Evolutionary conservation across 768 basidiomycete genomes (phyloP).

Genomic region (Podaxis pistillaris): DNA sequence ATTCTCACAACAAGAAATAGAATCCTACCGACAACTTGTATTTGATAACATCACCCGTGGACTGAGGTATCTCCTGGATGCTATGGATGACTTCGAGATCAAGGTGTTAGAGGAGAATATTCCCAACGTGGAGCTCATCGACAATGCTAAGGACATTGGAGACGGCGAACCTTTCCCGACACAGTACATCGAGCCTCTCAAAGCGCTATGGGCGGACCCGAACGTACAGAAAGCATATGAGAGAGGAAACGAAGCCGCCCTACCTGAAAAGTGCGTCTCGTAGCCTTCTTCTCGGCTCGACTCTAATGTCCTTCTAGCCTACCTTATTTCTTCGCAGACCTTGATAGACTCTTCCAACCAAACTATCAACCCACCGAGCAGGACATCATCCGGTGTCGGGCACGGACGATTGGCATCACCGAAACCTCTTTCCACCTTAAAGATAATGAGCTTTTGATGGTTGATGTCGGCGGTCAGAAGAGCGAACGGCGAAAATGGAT

Average conservation of each 20-base stretch:
- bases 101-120: slow-evolving; percentile 63
- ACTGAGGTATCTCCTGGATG: slow-evolving; percentile 77
- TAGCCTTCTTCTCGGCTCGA: neutral
- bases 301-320: slow-evolving; percentile 40
- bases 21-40: slow-evolving; percentile 86
- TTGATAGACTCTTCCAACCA: slow-evolving; percentile 79
- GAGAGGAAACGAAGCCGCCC: slow-evolving; percentile 85
- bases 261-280: slow-evolving; percentile 81
- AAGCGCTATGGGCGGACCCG: slow-evolving; percentile 73
- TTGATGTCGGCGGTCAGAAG: slow-evolving; percentile 94
- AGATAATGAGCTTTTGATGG: slow-evolving; percentile 87
- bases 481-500: slow-evolving; percentile 93
- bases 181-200: slow-evolving; percentile 64
- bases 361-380: slow-evolving; percentile 75
- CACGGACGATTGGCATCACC: slow-evolving; percentile 88
- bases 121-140: slow-evolving; percentile 59
- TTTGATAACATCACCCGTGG: slow-evolving; percentile 92
- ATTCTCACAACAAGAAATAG: slow-evolving; percentile 80
- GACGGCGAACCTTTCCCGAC: slow-evolving; percentile 81
- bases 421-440: slow-evolving; percentile 81
- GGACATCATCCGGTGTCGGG: slow-evolving; percentile 84
- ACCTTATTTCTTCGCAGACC: slow-evolving; percentile 71
- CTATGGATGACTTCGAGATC: slow-evolving; percentile 88
- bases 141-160: slow-evolving; percentile 65
- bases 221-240: slow-evolving; percentile 74